Base-by-base conservation (phyloP, 495 filamentous ascomycete genomes). In the Geoglossum glabrum region DNA sequence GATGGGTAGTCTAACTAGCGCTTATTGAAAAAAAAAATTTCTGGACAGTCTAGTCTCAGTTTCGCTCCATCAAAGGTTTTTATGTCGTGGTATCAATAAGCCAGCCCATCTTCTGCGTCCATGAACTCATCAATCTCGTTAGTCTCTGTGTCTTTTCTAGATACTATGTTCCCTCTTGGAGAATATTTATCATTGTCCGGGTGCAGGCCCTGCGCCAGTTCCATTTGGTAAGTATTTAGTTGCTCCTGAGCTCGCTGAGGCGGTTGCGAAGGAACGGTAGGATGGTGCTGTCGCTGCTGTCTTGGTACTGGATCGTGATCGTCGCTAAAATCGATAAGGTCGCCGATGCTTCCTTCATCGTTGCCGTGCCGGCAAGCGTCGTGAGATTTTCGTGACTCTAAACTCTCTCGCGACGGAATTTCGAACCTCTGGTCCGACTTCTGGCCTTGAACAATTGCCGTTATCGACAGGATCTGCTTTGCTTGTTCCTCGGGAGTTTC, bases 391-490 rank as follows among this genome's bases (percentile, higher is more conserved):
- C 59, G 15, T 76, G 65, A 59, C 31, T 56, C 33, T 28, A 56
- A 40, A 73, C 62, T 8, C 59, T 33, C 27, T 74, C 59, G 70
- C 33, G 70, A 65, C 40, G 74, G 71, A 33, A 76, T 78, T 54
- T 66, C 62, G 55, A 71, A 73, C 26, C 69, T 65, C 43, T 66
- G 65, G 36, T 66, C 61, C 30, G 66, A 61, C 58, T 67, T 70
- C 66, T 93, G 87, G 59, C 88, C 88, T 55, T 75, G 75, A 33
- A 97, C 67, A 64, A 99, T 89, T 4, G 92, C 89, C 10, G 84
- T 84, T 49, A 97, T 85, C 33, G 84, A 74, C 59, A 90, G 72
- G 49, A 97, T 95, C 68, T 97, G 92, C 63, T 90, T 76, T 30
- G 77, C 75, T 64, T 90, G 86, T 60, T 82, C 76, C 57, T 88